phyloP scores from a whole-genome alignment of 176 grass and related monocot species.

The Triticum monococcum region DNA sequence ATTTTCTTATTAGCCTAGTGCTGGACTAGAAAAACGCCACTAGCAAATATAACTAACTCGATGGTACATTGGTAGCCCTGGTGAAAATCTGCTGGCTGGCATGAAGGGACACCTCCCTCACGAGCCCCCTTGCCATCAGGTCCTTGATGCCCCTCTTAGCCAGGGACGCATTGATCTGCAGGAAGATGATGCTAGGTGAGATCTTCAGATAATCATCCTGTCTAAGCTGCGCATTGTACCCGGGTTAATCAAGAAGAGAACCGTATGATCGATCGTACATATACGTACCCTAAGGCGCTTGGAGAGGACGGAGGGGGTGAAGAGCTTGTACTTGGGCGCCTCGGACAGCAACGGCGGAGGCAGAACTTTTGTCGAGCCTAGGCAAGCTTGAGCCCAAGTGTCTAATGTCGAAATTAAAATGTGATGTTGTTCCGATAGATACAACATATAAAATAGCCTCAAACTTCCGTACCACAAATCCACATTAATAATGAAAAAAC shows the following conservation, averaged over 20 bases:
- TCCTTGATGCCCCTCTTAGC: background rate
- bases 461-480: no score
- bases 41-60: background rate
- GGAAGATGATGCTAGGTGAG: background rate
- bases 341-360: background rate
- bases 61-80: background rate
- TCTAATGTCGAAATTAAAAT: no score
- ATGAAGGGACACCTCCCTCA: background rate
- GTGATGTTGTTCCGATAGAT: no score
- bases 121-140: background rate
- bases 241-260: background rate
- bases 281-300: constrained; percentile 42
- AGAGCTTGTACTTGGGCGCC: constrained; percentile 55
- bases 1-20: background rate
- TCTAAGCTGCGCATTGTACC: background rate
- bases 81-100: background rate
- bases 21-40: background rate
- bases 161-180: background rate
- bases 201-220: background rate
- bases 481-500: no score
- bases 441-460: no score
- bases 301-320: constrained; percentile 52
- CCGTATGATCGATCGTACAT: background rate
- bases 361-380: no score
- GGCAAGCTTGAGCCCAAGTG: no score